phyloP scores from a whole-genome alignment of 352 stramenopile genomes.

The Pythium monospermum region DNA sequence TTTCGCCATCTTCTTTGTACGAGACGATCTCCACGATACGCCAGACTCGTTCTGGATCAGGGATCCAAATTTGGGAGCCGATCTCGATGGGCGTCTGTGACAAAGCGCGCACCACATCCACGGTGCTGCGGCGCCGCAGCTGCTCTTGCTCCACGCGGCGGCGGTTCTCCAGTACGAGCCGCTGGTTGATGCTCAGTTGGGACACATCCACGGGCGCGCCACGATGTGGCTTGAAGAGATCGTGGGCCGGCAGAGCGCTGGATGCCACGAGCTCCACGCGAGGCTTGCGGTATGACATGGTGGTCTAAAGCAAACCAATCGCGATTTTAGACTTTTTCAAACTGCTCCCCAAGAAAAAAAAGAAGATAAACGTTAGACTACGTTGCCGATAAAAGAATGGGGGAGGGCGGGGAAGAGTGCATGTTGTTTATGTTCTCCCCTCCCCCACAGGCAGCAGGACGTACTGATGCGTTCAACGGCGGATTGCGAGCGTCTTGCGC shows the following conservation, averaged over 20 bases:
- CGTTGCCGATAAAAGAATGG: too few relatives aligned
- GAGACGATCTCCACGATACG: constrained; percentile 76
- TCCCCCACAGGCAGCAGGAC: too few relatives aligned
- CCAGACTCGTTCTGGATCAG: constrained; percentile 78
- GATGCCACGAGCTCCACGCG: constrained; percentile 58
- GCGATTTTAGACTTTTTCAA: too few relatives aligned
- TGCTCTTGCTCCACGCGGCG: constrained; percentile 52
- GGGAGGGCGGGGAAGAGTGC: too few relatives aligned
- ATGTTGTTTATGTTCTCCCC: too few relatives aligned
- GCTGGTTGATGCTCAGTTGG: constrained; percentile 70
- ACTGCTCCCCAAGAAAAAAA: too few relatives aligned
- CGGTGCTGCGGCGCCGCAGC: constrained; percentile 60
- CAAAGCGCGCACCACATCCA: constrained; percentile 64
- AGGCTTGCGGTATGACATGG: constrained; percentile 37
- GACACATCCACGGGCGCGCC: constrained; percentile 50
- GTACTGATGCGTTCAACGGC: too few relatives aligned
- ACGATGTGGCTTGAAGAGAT: constrained; percentile 67
- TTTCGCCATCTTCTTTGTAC: constrained; percentile 45
- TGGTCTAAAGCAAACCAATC: too few relatives aligned
- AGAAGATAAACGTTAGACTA: too few relatives aligned
- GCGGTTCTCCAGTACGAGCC: constrained; percentile 83
- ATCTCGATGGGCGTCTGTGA: constrained; percentile 66
- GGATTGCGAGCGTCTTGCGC: too few relatives aligned
- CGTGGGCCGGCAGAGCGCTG: constrained; percentile 71
- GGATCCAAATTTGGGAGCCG: constrained; percentile 83